Evolutionary conservation across 495 filamentous ascomycete species (phyloP).

Genomic region (Mycothermus thermophilus): DNA sequence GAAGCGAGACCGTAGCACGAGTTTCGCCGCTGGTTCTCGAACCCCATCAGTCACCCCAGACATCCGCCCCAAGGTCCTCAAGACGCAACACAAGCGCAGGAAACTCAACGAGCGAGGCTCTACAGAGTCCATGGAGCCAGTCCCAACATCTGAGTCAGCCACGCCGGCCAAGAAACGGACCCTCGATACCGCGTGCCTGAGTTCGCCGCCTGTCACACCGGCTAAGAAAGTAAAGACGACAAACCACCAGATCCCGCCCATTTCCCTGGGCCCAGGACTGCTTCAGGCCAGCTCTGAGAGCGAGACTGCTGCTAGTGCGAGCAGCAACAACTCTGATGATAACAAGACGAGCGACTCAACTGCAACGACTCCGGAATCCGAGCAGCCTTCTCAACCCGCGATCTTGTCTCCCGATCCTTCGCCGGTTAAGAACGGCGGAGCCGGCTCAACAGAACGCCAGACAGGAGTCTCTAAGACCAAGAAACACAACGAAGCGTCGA

Average conservation of each 20-base stretch:
- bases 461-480: not conserved
- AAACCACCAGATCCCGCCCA: conserved; percentile 18
- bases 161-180: conserved; percentile 19
- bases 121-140: no score
- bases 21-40: conserved; percentile 25
- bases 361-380: conserved; percentile 24
- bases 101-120: no score
- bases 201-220: conserved; percentile 32
- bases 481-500: not conserved
- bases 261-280: conserved; percentile 10
- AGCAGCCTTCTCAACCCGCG: conserved; percentile 17
- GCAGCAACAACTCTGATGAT: conserved; percentile 14
- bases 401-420: conserved; percentile 26
- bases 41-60: conserved; percentile 36
- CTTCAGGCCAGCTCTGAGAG: conserved; percentile 17
- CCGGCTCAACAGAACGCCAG: no score
- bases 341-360: conserved; percentile 26
- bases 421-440: conserved; percentile 19
- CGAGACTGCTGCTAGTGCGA: conserved; percentile 8
- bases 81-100: no score
- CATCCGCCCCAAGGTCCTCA: conserved; percentile 30
- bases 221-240: conserved; percentile 28
- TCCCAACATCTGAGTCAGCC: conserved; percentile 2
- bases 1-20: conserved; percentile 28
- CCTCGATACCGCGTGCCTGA: conserved; percentile 18